Evolutionary conservation across 805 yeast species (phyloP), one percentile per base, ranked within the genome.

Genomic region (Gaillardinia entomophila): DNA sequence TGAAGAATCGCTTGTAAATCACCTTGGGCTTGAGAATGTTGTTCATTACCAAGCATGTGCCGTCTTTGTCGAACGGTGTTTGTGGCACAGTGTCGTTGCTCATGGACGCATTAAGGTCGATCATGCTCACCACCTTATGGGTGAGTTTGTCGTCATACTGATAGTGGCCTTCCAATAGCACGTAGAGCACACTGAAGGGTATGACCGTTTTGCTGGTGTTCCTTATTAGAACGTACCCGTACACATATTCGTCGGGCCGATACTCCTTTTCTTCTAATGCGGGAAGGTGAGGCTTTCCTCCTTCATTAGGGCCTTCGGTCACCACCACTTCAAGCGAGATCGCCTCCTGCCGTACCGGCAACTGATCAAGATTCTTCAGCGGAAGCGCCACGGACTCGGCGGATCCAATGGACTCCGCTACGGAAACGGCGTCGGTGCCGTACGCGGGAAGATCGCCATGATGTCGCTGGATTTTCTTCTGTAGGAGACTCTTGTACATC

Each of bases 1-100:
- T 32, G 22, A 35, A 32, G 29, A 30, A 36, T 14, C 34, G 33
- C 16, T 40, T 42, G 22, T 17, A 19, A 5, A 37, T 42, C 16
- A 30, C 23, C 8, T 19, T 6, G 22, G 22, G 22, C 10, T 6
- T 6, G 22, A 19, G 6, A 6, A 6, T 6, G 22, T 6, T 6
- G 8, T 19, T 10, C 22, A 19, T 19, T 6, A 6, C 8, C 22
- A 19, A 19, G 22, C 22, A 26, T 25, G 41, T 13, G 43, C 47
- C 12, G n/a, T 26, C 12, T 18, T 32, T 29, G 26, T 41, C 6
- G 25, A 40, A n/a, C 42, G 36, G 25, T 29, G 18, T 5, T 20
- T 24, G n/a, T 31, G 30, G 19, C 16, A n/a, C 4, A 27, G 12
- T 4, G 16, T 16, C 24, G 20, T 24, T 24, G 4, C n/a, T 23